phyloP scores from a whole-genome alignment of 495 filamentous ascomycete species.

The Aspergillus asperescens region DNA sequence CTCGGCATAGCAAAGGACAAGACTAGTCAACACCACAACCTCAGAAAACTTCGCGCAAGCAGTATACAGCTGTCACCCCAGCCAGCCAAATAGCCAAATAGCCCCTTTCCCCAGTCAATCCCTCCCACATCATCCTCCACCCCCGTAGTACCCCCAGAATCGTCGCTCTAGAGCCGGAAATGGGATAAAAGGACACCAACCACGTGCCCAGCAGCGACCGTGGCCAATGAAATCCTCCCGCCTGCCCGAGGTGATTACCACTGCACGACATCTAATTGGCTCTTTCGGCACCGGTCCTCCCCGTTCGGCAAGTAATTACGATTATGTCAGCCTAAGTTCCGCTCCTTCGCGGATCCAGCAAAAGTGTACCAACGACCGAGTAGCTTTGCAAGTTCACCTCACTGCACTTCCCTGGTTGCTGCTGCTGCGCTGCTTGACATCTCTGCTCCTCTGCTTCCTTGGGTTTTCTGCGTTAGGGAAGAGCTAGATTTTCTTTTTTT shows the following conservation, averaged over 20 bases:
- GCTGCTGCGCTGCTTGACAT: slow-evolving; percentile 16
- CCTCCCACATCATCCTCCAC: no score
- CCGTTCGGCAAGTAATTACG: slow-evolving; percentile 35
- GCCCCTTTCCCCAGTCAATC: no score
- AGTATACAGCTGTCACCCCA: no score
- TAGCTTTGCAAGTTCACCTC: slow-evolving; percentile 27
- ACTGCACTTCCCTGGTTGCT: slow-evolving; percentile 25
- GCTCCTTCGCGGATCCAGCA: slow-evolving; percentile 21
- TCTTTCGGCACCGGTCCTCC: slow-evolving; percentile 28
- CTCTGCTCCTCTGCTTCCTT: slow-evolving; percentile 9
- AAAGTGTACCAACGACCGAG: no score
- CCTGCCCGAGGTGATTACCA: slow-evolving; percentile 36
- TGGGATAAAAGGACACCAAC: slow-evolving; percentile 26
- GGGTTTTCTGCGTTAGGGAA: slow-evolving; percentile 23
- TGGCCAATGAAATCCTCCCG: slow-evolving; percentile 29
- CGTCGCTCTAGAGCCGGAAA: slow-evolving; percentile 12
- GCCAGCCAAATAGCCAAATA: neutral
- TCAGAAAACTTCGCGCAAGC: no score
- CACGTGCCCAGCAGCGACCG: slow-evolving; percentile 26
- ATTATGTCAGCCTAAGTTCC: slow-evolving; percentile 37
- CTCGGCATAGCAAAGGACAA: slow-evolving; percentile 7
- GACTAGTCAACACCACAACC: no score
- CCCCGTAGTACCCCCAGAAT: slow-evolving; percentile 13
- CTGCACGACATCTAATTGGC: slow-evolving; percentile 31
- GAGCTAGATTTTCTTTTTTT: slow-evolving; percentile 24